Evolutionary conservation across 2,329 filamentous ascomycete genomes (phyloP).

Genomic region (Paecilomyces sp.): DNA sequence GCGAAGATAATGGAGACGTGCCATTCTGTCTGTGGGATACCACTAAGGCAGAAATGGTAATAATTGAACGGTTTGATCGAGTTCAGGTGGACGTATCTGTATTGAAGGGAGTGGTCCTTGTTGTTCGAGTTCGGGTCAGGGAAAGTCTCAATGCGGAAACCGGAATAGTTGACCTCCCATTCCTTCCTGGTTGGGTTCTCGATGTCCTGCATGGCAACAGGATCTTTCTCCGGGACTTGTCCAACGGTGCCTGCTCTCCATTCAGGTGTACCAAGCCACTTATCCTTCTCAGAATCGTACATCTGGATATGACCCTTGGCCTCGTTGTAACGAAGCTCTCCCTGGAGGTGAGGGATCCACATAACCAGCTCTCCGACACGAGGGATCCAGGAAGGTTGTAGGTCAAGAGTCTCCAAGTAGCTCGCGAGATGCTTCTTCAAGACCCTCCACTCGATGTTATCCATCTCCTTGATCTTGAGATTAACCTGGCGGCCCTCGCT

Average conservation of each 20-base stretch:
- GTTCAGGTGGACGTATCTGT: conserved; percentile 49
- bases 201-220: conserved; percentile 40
- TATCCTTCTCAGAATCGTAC: conserved; percentile 23
- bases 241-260: conserved; percentile 55
- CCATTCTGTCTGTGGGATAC: conserved; percentile 32
- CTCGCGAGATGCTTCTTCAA: conserved; percentile 38
- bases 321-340: conserved; percentile 30
- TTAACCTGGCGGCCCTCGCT: conserved; percentile 32
- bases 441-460: conserved; percentile 52
- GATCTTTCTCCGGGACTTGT: conserved; percentile 40
- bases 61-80: conserved; percentile 49
- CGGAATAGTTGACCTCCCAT: conserved; percentile 42
- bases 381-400: conserved; percentile 46
- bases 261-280: conserved; percentile 30
- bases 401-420: conserved; percentile 34
- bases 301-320: conserved; percentile 21
- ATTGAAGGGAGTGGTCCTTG: conserved; percentile 47
- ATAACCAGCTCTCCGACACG: conserved; percentile 52
- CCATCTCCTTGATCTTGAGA: conserved; percentile 38
- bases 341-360: conserved; percentile 35
- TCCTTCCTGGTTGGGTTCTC: conserved; percentile 31
- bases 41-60: conserved; percentile 45
- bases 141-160: conserved; percentile 52
- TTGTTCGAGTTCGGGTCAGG: conserved; percentile 44
- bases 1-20: conserved; percentile 51